Percentiles rank a stretch among this genome's conserved stretches.
Evolutionary conservation across 352 stramenopile genomes (phyloP).

Genomic region (Phytophthora agathidicida): DNA sequence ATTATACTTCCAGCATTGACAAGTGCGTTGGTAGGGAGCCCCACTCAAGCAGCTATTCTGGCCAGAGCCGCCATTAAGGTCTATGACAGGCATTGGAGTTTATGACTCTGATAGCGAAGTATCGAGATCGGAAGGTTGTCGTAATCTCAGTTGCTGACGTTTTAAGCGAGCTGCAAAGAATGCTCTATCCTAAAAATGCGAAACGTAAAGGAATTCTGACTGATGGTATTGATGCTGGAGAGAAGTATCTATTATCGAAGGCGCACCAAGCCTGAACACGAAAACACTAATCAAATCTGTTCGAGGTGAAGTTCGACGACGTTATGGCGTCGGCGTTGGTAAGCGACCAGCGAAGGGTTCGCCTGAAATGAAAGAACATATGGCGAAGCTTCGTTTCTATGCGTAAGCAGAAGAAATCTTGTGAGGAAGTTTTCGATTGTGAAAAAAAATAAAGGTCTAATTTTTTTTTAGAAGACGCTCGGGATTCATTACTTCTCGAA

Average conservation of each 20-base stretch:
- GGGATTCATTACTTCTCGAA: conserved; percentile 3
- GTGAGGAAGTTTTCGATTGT: conserved; percentile 6
- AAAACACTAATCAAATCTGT: conserved; percentile 5
- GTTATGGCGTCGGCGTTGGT: conserved; percentile 13
- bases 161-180: background rate
- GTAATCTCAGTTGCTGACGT: background rate
- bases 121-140: background rate
- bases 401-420: too few relatives aligned
- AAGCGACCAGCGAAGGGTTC: background rate
- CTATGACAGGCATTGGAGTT: background rate
- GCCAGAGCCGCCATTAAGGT: background rate
- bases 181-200: background rate
- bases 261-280: conserved; percentile 16
- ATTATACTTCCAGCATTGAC: background rate
- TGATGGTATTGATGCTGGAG: conserved; percentile 5
- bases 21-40: background rate
- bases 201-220: conserved; percentile 14
- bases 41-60: too few relatives aligned
- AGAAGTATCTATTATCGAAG: conserved; percentile 8
- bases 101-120: conserved; percentile 9
- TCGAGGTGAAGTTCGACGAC: background rate
- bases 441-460: background rate
- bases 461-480: background rate
- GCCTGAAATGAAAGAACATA: background rate
- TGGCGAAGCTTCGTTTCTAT: conserved; percentile 6